Base-by-base conservation (phyloP, 257 asterid genomes). In the Lycium ferocissimum region DNA sequence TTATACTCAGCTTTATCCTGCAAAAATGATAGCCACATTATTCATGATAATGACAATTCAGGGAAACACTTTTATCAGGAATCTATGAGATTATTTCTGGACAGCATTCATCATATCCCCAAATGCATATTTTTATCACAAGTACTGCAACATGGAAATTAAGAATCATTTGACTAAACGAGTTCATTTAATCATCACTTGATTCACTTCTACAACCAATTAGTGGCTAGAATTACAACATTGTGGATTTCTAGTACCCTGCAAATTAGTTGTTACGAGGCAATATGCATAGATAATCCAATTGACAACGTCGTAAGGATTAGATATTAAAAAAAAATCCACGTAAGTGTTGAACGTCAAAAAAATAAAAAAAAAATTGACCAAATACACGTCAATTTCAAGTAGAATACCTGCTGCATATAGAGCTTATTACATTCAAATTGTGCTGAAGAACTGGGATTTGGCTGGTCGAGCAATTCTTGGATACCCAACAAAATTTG, bases 401-500 rank as follows among this genome's bases (percentile, higher is more conserved):
- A 51, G 82, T 76, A 53, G 1, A 58, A 53, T 81, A 81, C 78
- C 84, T 61, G 45, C 56, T 35, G 22, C 45, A 22, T 15, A 75
- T 53, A 53, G 5, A 76, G 82, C 17, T 0, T 51, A 49, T 49
- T 1, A 35, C 65, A 51, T 2, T 76, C 85, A 22, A 45, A 81
- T 54, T 87, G 90, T 1, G 90, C 90, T 33, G 92, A 85, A 82
- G 88, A 88, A 70, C 82, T 73, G 10, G 89, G 90, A 61, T 89
- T 89, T 22, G 92, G 92, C 51, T 66, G 63, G 56, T 89, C 88
- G 8, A 89, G 81, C 45, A 89, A 86, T 63, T 89, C 90, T 78
- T 89, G 92, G 83, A 89, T 89, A 72, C 92, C 92, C 59, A 87
- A 40, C 59, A 89, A 89, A 84, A 87, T 83, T 80, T 89, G 92